These are phyloP conservation scores for Lachancea nothofagi DNA, from an alignment of 805 yeast species.

Conservation along the genomic window DNA sequence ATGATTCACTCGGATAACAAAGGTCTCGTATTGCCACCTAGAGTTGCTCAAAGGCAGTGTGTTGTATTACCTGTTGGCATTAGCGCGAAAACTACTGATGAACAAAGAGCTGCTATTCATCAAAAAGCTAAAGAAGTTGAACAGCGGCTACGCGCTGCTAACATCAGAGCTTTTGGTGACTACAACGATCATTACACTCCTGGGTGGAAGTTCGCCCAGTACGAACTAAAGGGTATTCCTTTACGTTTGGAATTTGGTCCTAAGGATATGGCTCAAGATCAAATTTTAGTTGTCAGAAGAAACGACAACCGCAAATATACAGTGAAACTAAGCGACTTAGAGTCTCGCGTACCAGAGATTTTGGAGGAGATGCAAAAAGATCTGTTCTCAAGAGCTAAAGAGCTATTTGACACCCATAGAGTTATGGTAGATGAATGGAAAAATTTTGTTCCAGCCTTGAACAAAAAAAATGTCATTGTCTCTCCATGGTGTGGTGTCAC, in stretches of 20 bases:
- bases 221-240: constrained; percentile 95
- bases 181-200: constrained; percentile 93
- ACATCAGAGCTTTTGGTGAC: constrained; percentile 76
- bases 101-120: constrained; percentile 62
- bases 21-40: constrained; percentile 96
- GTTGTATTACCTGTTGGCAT: constrained; percentile 94
- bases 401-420: constrained; percentile 77
- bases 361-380: constrained; percentile 77
- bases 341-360: constrained; percentile 61
- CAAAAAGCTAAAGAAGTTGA: constrained; percentile 70
- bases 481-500: constrained; percentile 97
- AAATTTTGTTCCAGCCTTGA: constrained; percentile 88
- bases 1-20: constrained; percentile 98
- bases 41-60: constrained; percentile 88
- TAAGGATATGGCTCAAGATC: constrained; percentile 75
- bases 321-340: constrained; percentile 61
- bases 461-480: constrained; percentile 81
- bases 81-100: constrained; percentile 77
- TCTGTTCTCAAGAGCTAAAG: constrained; percentile 73
- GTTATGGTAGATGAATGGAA: constrained; percentile 77
- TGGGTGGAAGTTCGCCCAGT: constrained; percentile 97
- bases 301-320: constrained; percentile 73
- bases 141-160: constrained; percentile 49
- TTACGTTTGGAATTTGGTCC: constrained; percentile 95
- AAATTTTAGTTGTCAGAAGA: constrained; percentile 88